Base-by-base conservation (phyloP, 768 basidiomycete genomes). In the Macrolepiota albuminosa region DNA sequence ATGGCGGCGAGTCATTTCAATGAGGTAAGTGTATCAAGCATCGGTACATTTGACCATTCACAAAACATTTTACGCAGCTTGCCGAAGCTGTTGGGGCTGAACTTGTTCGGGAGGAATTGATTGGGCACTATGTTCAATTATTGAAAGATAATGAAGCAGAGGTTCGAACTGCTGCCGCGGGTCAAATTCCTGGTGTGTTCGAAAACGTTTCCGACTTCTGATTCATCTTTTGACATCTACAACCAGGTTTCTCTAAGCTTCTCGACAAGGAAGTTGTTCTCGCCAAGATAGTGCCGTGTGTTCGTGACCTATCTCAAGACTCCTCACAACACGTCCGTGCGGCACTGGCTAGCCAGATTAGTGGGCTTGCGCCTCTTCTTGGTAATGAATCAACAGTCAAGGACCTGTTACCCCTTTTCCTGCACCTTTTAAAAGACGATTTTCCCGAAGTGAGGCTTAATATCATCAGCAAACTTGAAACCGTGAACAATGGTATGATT, bases 1-100 rank as follows among this genome's bases (percentile, higher is more conserved):
- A 98, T 98, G 95, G 94, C 95, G 16, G 96, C 95, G 2, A 93
- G 85, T 63, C 93, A 98, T 72, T 98, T 98, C 75, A 97, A 98
- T 64, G 90, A 95, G 82, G 93, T 91, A 63, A 58, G 78, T 60
- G n/a, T 9, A 36, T 37, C 8, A 5, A n/a, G 29, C 26, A 11
- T 39, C 13, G 48, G 21, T 16, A 45, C 51, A 34, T 39, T 16
- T 40, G 29, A 26, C 29, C 16, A 34, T 34, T 49, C 26, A 26
- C 29, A 21, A 33, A 21, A 6, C 14, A 13, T 42, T 10, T 29
- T 36, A 13, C 57, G 37, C 61, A 95, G 93, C 85, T 99, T 57
- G 94, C 96, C 1, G 89, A 93, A 69, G 87, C 92, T 8, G 90
- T 97, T 16, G 96, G 97, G 4, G 76, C 81, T 61, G 93, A 95